A percentile compares a stretch with the other conserved stretches of the same genome.
These are phyloP conservation scores for Diphasiastrum complanatum DNA, from an alignment of 83 land plant genomes.

Conservation along the genomic window DNA sequence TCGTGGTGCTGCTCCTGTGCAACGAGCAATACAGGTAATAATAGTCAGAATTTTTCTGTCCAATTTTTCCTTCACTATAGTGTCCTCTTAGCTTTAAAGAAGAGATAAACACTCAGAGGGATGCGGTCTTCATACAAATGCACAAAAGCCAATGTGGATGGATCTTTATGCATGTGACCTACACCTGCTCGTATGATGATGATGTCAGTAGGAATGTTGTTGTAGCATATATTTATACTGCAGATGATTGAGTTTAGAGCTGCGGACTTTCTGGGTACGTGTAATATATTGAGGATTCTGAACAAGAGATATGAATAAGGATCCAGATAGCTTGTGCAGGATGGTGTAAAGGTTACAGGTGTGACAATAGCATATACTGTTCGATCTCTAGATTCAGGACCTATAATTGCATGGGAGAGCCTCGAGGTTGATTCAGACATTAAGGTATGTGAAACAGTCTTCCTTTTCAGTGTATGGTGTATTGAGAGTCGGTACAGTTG, in stretches of 20 bases:
- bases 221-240: no score
- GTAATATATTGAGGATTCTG: background rate
- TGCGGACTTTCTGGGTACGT: slow-evolving; percentile 4
- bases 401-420: slow-evolving; percentile 70
- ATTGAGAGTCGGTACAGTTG: background rate
- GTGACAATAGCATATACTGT: slow-evolving; percentile 85
- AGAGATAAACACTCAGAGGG: no score
- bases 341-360: slow-evolving; percentile 92
- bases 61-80: no score
- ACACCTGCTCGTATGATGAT: no score
- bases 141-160: no score
- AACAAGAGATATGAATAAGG: background rate
- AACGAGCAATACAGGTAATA: slow-evolving; percentile 91
- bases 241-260: no score
- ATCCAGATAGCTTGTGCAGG: slow-evolving; percentile 36
- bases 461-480: slow-evolving; percentile 2
- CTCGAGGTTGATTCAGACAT: slow-evolving; percentile 59
- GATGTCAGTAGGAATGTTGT: no score
- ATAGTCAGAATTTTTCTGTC: no score
- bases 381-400: slow-evolving; percentile 89
- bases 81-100: no score
- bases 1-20: slow-evolving; percentile 98
- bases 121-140: no score
- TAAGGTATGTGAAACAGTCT: slow-evolving; percentile 41
- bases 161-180: no score